Evolutionary conservation across 2,329 filamentous ascomycete species (phyloP), one percentile per base, ranked within the genome.

Genomic region (Arthrobotrys iridis): DNA sequence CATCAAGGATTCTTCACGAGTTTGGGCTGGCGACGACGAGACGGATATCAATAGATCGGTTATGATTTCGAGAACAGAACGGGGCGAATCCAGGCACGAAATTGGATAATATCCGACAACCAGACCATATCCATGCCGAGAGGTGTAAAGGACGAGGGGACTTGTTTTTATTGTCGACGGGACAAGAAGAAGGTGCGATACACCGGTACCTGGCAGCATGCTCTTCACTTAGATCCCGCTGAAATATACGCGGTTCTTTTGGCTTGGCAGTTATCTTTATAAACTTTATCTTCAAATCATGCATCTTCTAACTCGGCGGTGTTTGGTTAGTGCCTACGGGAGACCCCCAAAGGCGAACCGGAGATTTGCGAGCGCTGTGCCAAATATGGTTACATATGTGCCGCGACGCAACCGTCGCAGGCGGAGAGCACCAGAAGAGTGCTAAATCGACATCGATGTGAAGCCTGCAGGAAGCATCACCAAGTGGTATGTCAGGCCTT

Each of bases 141-240:
- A 68, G 71, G 71, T 68, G 71, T 75, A 59, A 75, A 75, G 30
- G 71, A 75, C 71, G 71, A 75, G 55, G 71, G 71, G 40, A 75
- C 71, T 63, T 75, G 71, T 22, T 75, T 75, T 59, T 75, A 75
- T 50, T 75, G 71, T 57, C 71, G 71, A 59, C 62, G 71, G 22
- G 71, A 75, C 71, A 75, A 75, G 46, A 75, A 75, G 63, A 75
- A 75, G 63, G 71, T 75, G 48, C 57, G 71, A 68, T 75, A 67
- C 55, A 62, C 41, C 30, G 33, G 24, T 18, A 20, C 22, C 15
- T 24, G 11, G 33, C 43, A 46, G 35, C 37, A 41, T 33, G 35
- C 60, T 4, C 10, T 18, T 22, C 22, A n/a, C n/a, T 20, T 15
- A 50, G 59, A 58, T 11, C 59, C 60, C 52, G 55, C 68, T 59